Percentiles rank a stretch among this genome's conserved stretches.
phyloP scores from a whole-genome alignment of 257 asterid species.

The Handroanthus guayacan region DNA sequence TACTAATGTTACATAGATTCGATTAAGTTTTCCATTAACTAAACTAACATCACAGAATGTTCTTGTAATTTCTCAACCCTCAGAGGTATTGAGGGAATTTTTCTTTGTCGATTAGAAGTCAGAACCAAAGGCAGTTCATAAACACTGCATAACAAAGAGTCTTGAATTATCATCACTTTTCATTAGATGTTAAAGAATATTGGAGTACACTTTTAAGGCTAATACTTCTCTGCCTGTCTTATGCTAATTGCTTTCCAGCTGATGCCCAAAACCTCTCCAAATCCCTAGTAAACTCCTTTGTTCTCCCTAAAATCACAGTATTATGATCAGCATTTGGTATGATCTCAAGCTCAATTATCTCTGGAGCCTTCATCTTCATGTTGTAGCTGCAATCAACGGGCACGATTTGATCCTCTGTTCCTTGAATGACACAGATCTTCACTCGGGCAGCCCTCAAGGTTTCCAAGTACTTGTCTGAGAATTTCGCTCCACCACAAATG shows the following conservation, averaged over 20 bases:
- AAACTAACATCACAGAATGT: no score
- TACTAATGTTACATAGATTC: no score
- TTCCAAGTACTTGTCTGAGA: slow-evolving; percentile 67
- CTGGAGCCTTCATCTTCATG: slow-evolving; percentile 60
- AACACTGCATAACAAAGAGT: no score
- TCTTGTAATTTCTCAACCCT: no score
- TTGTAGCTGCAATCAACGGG: slow-evolving; percentile 67
- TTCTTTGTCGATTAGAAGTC: no score
- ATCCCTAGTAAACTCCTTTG: slow-evolving; percentile 47
- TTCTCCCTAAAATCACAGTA: slow-evolving; percentile 61
- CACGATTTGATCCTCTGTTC: slow-evolving; percentile 68
- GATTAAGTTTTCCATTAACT: no score
- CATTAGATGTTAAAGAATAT: no score
- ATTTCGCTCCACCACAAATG: slow-evolving; percentile 72
- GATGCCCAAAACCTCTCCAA: slow-evolving; percentile 64
- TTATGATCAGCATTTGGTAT: slow-evolving; percentile 61
- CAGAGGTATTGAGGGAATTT: no score
- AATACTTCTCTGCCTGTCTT: background rate
- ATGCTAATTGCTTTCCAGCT: slow-evolving; percentile 4
- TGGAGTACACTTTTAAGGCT: no score
- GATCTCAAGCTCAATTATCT: slow-evolving; percentile 48
- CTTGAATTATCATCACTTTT: no score
- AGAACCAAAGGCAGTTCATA: no score
- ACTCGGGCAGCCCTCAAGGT: slow-evolving; percentile 44
- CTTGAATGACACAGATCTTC: slow-evolving; percentile 63